A percentile compares a stretch with the other conserved stretches of the same genome.
Evolutionary conservation across 345 rosid genomes (phyloP).

Genomic region (Hibiscus tridactylites): DNA sequence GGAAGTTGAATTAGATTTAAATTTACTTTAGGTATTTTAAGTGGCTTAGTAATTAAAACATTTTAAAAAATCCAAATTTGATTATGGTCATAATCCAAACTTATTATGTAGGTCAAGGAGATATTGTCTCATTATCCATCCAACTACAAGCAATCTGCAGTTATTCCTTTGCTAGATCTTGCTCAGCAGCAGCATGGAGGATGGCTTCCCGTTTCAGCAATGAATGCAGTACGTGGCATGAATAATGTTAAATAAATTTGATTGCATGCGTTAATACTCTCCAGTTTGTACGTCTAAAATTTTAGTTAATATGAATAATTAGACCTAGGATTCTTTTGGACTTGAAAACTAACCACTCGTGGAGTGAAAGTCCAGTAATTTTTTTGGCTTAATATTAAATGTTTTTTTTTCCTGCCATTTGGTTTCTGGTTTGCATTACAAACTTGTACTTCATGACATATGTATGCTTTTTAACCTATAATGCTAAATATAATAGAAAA

Average conservation of each 20-base stretch:
- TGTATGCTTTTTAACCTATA: background rate
- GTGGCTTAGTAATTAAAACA: background rate
- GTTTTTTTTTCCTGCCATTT: background rate
- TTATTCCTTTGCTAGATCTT: constrained; percentile 93
- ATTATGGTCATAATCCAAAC: background rate
- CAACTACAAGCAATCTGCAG: constrained; percentile 98
- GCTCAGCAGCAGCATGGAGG: constrained; percentile 99
- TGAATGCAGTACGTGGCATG: constrained; percentile 66
- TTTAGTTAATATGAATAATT: background rate
- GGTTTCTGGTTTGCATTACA: background rate
- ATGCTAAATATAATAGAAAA: background rate
- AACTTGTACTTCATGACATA: background rate
- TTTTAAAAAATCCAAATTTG: background rate
- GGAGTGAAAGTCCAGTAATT: background rate
- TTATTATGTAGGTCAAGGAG: constrained; percentile 59
- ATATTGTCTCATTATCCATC: constrained; percentile 92
- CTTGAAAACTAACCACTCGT: background rate
- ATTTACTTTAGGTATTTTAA: background rate
- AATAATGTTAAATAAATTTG: background rate
- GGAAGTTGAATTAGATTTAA: background rate
- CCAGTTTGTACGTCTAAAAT: background rate
- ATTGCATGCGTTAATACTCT: background rate
- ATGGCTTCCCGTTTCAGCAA: constrained; percentile 99
- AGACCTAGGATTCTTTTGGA: background rate
- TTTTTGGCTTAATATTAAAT: background rate